A percentile compares a stretch with the other conserved stretches of the same genome.
These are phyloP conservation scores for Talaromyces proteolyticus DNA, from an alignment of 495 filamentous ascomycete genomes.

Conservation along the genomic window DNA sequence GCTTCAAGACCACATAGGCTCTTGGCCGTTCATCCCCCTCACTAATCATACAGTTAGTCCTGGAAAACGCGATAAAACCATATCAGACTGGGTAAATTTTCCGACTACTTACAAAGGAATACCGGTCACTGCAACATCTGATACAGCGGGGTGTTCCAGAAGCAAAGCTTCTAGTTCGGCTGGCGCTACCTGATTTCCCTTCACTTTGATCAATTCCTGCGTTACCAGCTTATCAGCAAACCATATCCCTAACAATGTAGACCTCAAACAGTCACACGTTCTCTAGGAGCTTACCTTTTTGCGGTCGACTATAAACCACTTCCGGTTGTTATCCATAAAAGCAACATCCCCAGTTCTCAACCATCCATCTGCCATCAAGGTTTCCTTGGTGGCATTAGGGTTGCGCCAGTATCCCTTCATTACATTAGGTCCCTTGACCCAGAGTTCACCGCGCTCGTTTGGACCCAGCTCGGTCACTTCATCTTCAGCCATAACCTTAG, in stretches of 20 bases:
- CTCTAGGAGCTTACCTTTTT: not conserved
- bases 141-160: conserved; percentile 28
- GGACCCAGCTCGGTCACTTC: not conserved
- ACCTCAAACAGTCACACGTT: conserved; percentile 10
- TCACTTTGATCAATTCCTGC: conserved; percentile 28
- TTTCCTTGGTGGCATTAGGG: conserved; percentile 26
- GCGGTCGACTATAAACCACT: not conserved
- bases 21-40: too few relatives aligned
- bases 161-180: conserved; percentile 42
- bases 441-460: conserved; percentile 27
- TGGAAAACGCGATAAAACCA: too few relatives aligned
- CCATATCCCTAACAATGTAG: not conserved
- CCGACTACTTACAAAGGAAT: not conserved
- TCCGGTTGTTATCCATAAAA: not conserved
- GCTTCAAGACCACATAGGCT: too few relatives aligned
- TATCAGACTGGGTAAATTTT: too few relatives aligned
- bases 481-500: conserved; percentile 3
- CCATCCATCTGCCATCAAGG: conserved; percentile 32
- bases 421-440: conserved; percentile 28
- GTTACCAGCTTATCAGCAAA: not conserved
- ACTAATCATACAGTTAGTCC: too few relatives aligned
- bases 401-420: conserved; percentile 35
- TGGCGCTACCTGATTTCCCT: conserved; percentile 38
- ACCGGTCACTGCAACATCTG: conserved; percentile 34
- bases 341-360: conserved; percentile 37